These are phyloP conservation scores for Aspergillus coremiiformis DNA, from an alignment of 495 filamentous ascomycete species.

Conservation along the genomic window DNA sequence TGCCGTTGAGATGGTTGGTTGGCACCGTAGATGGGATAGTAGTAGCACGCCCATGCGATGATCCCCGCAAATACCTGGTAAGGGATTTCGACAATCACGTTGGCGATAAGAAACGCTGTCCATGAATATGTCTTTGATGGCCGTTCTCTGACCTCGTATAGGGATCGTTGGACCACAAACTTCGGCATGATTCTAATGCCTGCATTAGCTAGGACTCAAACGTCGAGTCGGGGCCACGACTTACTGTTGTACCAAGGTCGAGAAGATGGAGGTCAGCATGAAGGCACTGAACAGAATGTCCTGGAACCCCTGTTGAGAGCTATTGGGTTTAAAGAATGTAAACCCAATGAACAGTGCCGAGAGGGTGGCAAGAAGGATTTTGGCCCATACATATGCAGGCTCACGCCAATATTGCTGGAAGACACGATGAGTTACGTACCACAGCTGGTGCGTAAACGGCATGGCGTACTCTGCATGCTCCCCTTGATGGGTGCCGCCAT, in stretches of 20 bases:
- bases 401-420: conserved; percentile 54
- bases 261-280: conserved; percentile 71
- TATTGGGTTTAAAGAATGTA: conserved; percentile 70
- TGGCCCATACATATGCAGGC: conserved; percentile 47
- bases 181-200: conserved; percentile 63
- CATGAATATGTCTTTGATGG: conserved; percentile 66
- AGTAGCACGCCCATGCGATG: conserved; percentile 55
- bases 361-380: conserved; percentile 45
- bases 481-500: conserved; percentile 15
- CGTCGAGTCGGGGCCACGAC: conserved; percentile 2
- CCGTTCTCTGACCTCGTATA: conserved; percentile 65
- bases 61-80: conserved; percentile 56
- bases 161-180: conserved; percentile 55
- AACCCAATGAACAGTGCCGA: conserved; percentile 74
- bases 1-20: conserved; percentile 32
- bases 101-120: conserved; percentile 60
- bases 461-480: conserved; percentile 43
- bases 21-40: conserved; percentile 45
- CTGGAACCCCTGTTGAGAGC: conserved; percentile 68
- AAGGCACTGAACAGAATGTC: conserved; percentile 83
- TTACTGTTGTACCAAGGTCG: conserved; percentile 53
- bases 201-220: background rate
- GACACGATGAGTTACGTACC: conserved; percentile 39
- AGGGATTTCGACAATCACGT: conserved; percentile 67
- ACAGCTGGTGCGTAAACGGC: conserved; percentile 44